Percentiles rank a stretch among this genome's conserved stretches.
Evolutionary conservation across 1,284 basidiomycete species (phyloP).

Genomic region (Clitocybe nebularis): DNA sequence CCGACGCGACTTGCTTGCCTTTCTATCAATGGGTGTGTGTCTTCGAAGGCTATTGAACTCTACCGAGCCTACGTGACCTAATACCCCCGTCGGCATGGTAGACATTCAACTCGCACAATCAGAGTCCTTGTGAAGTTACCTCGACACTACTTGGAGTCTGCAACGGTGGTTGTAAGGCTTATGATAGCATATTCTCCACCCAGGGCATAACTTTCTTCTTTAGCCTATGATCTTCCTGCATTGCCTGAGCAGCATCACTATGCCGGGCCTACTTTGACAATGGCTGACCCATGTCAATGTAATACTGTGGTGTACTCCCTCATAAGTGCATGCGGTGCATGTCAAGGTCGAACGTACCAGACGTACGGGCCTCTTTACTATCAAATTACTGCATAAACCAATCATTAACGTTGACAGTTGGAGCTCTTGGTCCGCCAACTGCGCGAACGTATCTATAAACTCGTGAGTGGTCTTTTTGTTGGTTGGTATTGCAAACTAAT

Average conservation of each 20-base stretch:
- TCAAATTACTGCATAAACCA: background rate
- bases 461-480: slow-evolving; percentile 6
- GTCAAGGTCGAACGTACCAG: slow-evolving; percentile 21
- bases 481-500: background rate
- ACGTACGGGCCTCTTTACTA: slow-evolving; percentile 11
- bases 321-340: slow-evolving; percentile 27
- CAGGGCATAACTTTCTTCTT: too few relatives aligned
- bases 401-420: slow-evolving; percentile 8
- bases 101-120: slow-evolving; percentile 37
- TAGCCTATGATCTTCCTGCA: slow-evolving; percentile 16
- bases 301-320: slow-evolving; percentile 27
- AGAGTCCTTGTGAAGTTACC: slow-evolving; percentile 43
- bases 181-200: background rate
- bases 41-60: background rate
- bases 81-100: too few relatives aligned
- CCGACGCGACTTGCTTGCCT: slow-evolving; percentile 31
- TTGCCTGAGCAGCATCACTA: slow-evolving; percentile 18
- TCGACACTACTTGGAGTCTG: slow-evolving; percentile 37
- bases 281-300: slow-evolving; percentile 23
- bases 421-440: slow-evolving; percentile 20
- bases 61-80: too few relatives aligned
- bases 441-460: slow-evolving; percentile 14
- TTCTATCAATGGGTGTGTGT: slow-evolving; percentile 30
- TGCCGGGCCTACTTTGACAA: slow-evolving; percentile 14
- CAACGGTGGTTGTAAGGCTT: slow-evolving; percentile 28